These are phyloP conservation scores for Penicillium sp. DNA, from an alignment of 2,329 filamentous ascomycete species.

Conservation along the genomic window DNA sequence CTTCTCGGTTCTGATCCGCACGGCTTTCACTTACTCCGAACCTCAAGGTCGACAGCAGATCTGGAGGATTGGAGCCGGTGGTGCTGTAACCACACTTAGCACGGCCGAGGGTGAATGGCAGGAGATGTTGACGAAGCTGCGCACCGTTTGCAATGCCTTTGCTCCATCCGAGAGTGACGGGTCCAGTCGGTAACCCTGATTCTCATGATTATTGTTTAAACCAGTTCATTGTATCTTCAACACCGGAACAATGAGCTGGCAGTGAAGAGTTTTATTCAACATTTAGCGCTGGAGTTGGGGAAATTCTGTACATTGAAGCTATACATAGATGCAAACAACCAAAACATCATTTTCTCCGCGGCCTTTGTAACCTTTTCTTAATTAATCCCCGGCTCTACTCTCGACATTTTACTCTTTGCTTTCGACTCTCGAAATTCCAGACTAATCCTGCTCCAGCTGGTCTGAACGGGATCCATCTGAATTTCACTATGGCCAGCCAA, in stretches of 20 bases:
- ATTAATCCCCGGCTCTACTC: background rate
- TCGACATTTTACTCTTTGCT: background rate
- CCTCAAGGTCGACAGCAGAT: slow-evolving; percentile 23
- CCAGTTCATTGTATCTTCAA: slow-evolving; percentile 22
- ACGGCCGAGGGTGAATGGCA: slow-evolving; percentile 75
- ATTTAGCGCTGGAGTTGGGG: slow-evolving; percentile 25
- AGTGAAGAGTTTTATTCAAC: slow-evolving; percentile 27
- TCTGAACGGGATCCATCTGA: background rate
- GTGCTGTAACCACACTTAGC: slow-evolving; percentile 81
- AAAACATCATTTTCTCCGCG: slow-evolving; percentile 21
- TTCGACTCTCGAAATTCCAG: background rate
- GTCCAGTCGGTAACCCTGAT: background rate
- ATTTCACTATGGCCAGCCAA: slow-evolving; percentile 31
- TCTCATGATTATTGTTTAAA: slow-evolving; percentile 1
- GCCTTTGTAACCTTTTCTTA: background rate
- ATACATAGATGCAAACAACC: slow-evolving; percentile 25
- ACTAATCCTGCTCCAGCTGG: background rate
- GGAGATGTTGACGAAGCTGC: slow-evolving; percentile 78
- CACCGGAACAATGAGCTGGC: slow-evolving; percentile 21
- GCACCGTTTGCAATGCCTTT: slow-evolving; percentile 44
- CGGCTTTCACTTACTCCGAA: slow-evolving; percentile 54
- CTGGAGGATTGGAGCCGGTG: slow-evolving; percentile 85
- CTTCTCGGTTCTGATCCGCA: slow-evolving; percentile 87
- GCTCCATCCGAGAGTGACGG: slow-evolving; percentile 17
- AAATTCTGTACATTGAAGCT: background rate